Evolutionary conservation across 169 alveolate genomes (phyloP).

Genomic region (Toxoplasma gondii): DNA sequence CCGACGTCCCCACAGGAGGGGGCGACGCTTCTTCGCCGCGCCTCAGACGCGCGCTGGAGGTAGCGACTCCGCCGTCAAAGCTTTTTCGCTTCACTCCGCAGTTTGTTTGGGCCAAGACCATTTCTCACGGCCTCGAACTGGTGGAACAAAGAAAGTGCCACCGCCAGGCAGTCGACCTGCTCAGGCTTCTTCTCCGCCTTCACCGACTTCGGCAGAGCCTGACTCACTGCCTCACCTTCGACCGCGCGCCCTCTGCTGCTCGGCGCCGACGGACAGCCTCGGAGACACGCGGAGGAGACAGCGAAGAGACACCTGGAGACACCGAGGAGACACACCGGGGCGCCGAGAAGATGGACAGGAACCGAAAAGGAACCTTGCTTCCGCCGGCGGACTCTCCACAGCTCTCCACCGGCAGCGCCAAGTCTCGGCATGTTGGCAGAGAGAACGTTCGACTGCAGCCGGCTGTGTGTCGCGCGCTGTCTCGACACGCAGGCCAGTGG

Average conservation of each 20-base stretch:
- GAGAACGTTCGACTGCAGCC: background rate
- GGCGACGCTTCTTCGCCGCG: background rate
- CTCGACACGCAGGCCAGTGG: constrained; percentile 49
- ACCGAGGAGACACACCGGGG: background rate
- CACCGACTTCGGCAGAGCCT: constrained; percentile 27
- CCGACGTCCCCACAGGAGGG: no score
- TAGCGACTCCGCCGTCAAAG: background rate
- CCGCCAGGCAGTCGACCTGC: background rate
- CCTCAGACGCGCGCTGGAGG: background rate
- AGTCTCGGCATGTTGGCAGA: background rate
- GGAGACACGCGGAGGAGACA: background rate
- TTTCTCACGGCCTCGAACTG: constrained; percentile 45
- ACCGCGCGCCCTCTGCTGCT: background rate
- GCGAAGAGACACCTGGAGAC: background rate
- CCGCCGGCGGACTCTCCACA: background rate
- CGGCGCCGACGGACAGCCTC: background rate
- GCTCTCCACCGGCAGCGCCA: background rate
- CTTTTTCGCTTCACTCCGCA: constrained; percentile 38
- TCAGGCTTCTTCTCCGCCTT: constrained; percentile 26
- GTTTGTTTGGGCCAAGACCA: constrained; percentile 16
- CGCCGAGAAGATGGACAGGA: background rate
- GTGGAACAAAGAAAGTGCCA: constrained; percentile 46
- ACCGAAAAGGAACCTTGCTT: background rate
- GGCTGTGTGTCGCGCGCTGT: background rate
- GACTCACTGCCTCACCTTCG: background rate